Evolutionary conservation across 2,329 filamentous ascomycete species (phyloP), one percentile per base, ranked within the genome.

Genomic region (Aspergillus unguis): DNA sequence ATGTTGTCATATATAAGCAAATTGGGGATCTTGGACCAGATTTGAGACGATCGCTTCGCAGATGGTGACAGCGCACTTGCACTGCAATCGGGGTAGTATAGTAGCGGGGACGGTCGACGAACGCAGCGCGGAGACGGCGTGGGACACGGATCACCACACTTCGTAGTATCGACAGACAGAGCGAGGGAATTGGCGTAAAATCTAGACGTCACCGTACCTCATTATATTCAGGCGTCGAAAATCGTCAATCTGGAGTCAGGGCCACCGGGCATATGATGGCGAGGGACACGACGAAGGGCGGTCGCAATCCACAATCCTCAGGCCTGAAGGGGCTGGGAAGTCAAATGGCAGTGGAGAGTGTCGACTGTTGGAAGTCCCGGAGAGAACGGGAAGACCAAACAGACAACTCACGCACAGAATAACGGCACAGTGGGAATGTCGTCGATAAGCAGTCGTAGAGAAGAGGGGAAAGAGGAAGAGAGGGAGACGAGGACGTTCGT

Each of bases 1-100:
- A 83, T 81, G 23, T 63, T 63, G 58, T 59, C 51, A 48, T 54
- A 62, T 43, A 52, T 48, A 52, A 61, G 52, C 41, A 47, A 49
- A 53, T 41, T 48, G 23, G 48, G 35, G 37, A 23, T 29, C 32
- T 54, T 48, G 43, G 45, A 44, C 31, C 47, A 44, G 56, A 50
- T 55, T 47, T 54, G 54, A 44, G 42, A 45, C 35, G 56, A 60
- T 57, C 57, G 55, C 57, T 58, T 56, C 53, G 61, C 58, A 57
- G 50, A 17, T 49, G 58, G 60, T 48, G 48, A 64, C 58, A 63
- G 58, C 60, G 62, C 63, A 62, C 56, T 58, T 59, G 58, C 60
- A 62, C 62, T 63, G 64, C 60, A 63, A 64, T 64, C 63, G 63
- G 61, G 50, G 62, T 25, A 25, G 56, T 55, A 60, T 58, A 58